Conservation (phyloP, 495 filamentous ascomycete genomes). For the Penicillium pulvis region DNA sequence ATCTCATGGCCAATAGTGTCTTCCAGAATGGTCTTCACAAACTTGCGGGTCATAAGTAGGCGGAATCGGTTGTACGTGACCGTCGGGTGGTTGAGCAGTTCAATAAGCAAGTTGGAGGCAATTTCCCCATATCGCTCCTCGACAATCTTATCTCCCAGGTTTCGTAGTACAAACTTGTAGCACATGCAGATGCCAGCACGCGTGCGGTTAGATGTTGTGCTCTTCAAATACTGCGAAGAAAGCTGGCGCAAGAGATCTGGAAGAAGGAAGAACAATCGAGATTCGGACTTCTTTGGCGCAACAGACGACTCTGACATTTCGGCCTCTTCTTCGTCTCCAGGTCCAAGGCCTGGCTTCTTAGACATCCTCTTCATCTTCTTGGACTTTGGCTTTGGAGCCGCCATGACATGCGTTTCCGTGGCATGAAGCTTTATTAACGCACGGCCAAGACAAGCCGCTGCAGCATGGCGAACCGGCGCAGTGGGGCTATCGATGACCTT, state of each 20-base stretch:
- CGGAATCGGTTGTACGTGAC: slow-evolving; percentile 87
- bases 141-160: slow-evolving; percentile 72
- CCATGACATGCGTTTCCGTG: slow-evolving; percentile 55
- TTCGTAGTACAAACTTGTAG: slow-evolving; percentile 76
- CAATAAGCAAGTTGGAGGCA: slow-evolving; percentile 74
- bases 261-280: slow-evolving; percentile 71
- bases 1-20: slow-evolving; percentile 80
- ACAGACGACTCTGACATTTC: slow-evolving; percentile 71
- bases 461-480: slow-evolving; percentile 74
- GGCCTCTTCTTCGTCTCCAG: slow-evolving; percentile 73
- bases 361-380: slow-evolving; percentile 74
- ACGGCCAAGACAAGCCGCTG: slow-evolving; percentile 82
- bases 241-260: slow-evolving; percentile 79
- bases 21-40: slow-evolving; percentile 80
- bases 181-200: slow-evolving; percentile 85
- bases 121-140: slow-evolving; percentile 80
- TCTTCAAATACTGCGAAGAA: slow-evolving; percentile 77
- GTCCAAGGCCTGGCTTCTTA: slow-evolving; percentile 65
- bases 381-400: slow-evolving; percentile 63
- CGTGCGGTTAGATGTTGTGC: slow-evolving; percentile 76
- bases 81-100: slow-evolving; percentile 74
- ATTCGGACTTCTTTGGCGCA: slow-evolving; percentile 67
- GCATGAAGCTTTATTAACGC: slow-evolving; percentile 80
- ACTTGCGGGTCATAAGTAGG: slow-evolving; percentile 79
- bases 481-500: slow-evolving; percentile 82